Evolutionary conservation across 2,329 filamentous ascomycete genomes (phyloP), one percentile per base, ranked within the genome.

Genomic region (Nothomitra cinnamomea): DNA sequence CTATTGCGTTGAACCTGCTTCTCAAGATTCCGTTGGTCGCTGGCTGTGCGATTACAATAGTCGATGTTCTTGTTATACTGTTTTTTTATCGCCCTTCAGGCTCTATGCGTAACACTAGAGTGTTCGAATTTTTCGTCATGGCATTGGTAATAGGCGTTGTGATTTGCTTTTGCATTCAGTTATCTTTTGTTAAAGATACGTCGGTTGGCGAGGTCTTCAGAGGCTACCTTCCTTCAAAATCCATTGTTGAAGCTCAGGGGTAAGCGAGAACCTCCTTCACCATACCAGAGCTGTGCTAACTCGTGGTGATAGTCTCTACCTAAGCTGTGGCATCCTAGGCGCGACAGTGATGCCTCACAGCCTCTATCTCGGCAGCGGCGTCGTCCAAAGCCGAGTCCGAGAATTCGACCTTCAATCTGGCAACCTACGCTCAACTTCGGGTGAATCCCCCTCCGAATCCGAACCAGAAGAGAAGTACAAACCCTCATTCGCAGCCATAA

Each of bases 261-360:
- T 74, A 59, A 56, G 67, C 56, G 5, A 42, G 7, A 51, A 7
- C 49, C 32, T 36, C n/a, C 28, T 25, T 17, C 12, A 19, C 6
- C n/a, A 41, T 38, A 25, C 7, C 6, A 15, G 21, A 22, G 12
- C n/a, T 41, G 1, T 45, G 7, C 25, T 54, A 45, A 40, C 35
- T 25, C 2, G 0, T 1, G 2, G 13, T 62, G 63, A 15, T 53
- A 66, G 72, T 49, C 61, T 82, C 0, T 85, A 84, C 62, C 80
- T 85, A 65, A 77, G 83, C 1, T 88, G 84, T 57, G 84, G 84
- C 52, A 88, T 88, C 55, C 71, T 88, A 0, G 84, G 84, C 1
- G 84, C 84, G 2, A 88, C 84, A 0, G 82, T 84, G 22, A 83
- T 84, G 80, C 80, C 80, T 3, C 80, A 83, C 60, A 80, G 76